Percentiles rank a stretch among this genome's conserved stretches.
Conservation (phyloP, 805 yeast species). For the Candida michaelii region DNA sequence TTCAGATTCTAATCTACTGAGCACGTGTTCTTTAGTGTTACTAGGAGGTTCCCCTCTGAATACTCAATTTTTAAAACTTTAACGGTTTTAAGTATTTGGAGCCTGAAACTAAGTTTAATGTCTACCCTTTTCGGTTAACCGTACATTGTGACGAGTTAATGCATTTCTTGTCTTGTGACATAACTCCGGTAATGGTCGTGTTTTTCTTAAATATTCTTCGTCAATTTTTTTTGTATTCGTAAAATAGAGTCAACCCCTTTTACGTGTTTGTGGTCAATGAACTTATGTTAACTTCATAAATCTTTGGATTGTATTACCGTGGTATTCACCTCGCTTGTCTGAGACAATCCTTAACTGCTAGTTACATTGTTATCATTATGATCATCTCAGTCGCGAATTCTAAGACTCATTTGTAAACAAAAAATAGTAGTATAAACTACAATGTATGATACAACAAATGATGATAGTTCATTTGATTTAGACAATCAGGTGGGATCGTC, state of each 20-base stretch:
- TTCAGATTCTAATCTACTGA: too few species aligned
- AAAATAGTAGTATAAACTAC: neutral
- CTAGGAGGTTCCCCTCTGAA: too few species aligned
- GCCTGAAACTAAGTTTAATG: too few species aligned
- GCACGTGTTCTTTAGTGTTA: too few species aligned
- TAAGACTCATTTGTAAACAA: conserved; percentile 9
- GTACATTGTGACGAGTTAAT: neutral
- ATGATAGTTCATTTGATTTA: conserved; percentile 10
- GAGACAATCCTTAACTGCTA: too few species aligned
- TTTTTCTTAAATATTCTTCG: neutral
- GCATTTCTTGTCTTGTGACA: neutral
- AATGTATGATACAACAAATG: conserved; percentile 4
- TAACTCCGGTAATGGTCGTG: too few species aligned
- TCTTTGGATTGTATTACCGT: too few species aligned
- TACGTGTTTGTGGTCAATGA: neutral
- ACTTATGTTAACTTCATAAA: too few species aligned
- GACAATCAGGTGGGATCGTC: conserved; percentile 11
- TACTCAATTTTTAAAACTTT: too few species aligned
- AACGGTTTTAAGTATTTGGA: too few species aligned
- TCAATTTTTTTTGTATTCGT: neutral
- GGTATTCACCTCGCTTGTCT: too few species aligned
- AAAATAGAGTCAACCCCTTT: too few species aligned
- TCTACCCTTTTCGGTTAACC: neutral
- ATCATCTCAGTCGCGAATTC: conserved; percentile 2
- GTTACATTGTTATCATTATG: neutral